Evolutionary conservation across 805 yeast genomes (phyloP).

Genomic region (Wickerhamomyces bovis): DNA sequence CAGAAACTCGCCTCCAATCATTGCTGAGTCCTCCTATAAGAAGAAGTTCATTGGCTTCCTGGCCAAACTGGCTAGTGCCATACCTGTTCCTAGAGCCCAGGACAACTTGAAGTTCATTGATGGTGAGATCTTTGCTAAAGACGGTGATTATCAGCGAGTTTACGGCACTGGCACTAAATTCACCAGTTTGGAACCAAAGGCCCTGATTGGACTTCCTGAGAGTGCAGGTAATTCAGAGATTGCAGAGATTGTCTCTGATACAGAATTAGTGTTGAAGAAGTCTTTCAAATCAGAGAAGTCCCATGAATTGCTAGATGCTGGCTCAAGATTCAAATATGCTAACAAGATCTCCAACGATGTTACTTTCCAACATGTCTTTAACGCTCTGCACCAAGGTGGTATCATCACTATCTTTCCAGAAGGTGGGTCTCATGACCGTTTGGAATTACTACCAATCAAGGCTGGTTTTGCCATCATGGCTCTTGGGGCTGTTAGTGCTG

Average conservation of each 20-base stretch:
- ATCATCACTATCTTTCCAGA: conserved; percentile 93
- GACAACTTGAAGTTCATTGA: conserved; percentile 67
- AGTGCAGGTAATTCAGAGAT: conserved; percentile 75
- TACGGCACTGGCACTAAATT: conserved; percentile 64
- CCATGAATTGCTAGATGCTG: conserved; percentile 42
- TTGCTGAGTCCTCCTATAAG: conserved; percentile 72
- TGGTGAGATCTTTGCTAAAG: conserved; percentile 58
- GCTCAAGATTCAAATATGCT: conserved; percentile 68
- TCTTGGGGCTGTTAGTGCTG: conserved; percentile 78
- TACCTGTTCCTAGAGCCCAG: conserved; percentile 89
- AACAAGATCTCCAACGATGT: conserved; percentile 75
- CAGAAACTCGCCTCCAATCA: conserved; percentile 68
- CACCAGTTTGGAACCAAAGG: conserved; percentile 50
- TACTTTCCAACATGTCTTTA: conserved; percentile 78
- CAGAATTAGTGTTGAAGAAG: conserved; percentile 57
- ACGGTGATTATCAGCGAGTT: conserved; percentile 40
- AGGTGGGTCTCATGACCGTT: conserved; percentile 96
- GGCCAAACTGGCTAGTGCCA: conserved; percentile 66
- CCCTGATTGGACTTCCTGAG: conserved; percentile 71
- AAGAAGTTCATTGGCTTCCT: conserved; percentile 66
- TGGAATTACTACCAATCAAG: conserved; percentile 83
- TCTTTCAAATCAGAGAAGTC: conserved; percentile 56
- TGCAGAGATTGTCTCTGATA: conserved; percentile 59
- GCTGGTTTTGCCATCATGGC: conserved; percentile 99
- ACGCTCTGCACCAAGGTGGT: conserved; percentile 69